Base-by-base conservation (phyloP, 2,329 filamentous ascomycete genomes). In the Trichoderma sp. region DNA sequence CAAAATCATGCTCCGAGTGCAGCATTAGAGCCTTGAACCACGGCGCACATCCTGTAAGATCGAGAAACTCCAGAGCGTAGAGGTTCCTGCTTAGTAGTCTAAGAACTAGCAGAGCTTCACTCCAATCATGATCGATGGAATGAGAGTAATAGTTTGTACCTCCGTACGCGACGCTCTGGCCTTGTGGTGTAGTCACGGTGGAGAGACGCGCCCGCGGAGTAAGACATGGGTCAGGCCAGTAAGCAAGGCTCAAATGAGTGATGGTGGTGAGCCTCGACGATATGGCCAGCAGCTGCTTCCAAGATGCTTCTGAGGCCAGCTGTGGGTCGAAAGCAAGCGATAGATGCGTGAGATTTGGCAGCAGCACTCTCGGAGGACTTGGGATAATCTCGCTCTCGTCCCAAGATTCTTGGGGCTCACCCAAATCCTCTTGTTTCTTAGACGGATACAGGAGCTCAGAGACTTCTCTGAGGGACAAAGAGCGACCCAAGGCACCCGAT, bases 201-300 rank as follows among this genome's bases (percentile, higher is more conserved):
- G 85, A 78, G 31, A 80, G 80, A 69, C 81, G 83, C 7, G 87
- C 83, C 72, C 86, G 85, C 10, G 86, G 85, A 2, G 86, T 87
- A n/a, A 88, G 77, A 19, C 83, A 83, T 2, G 88, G 88, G 61
- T 84, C 83, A 1, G 88, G 88, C 88, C 88, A 90, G 75, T 85
- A 86, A 19, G 87, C 87, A 7, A 90, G 81, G 72, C 84, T 88
- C 52, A 90, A 80, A 73, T 90, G 87, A 1, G 88, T 90, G 49
- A 90, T 77, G 16, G 81, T 83, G 0, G 82, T 82, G 7, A 88
- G 76, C 72, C 85, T 87, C 13, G 80, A 76, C 0, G 86, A 83
- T n/a, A 90, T 76, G 2, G 81, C 73, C 29, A 90, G 79, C 5
- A 90, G 82, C 43, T 88, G 86, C 59, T 83, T 85, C 88, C 88